Conservation (phyloP, 2,329 filamentous ascomycete genomes). For the Beauveria scarabaeidicola region DNA sequence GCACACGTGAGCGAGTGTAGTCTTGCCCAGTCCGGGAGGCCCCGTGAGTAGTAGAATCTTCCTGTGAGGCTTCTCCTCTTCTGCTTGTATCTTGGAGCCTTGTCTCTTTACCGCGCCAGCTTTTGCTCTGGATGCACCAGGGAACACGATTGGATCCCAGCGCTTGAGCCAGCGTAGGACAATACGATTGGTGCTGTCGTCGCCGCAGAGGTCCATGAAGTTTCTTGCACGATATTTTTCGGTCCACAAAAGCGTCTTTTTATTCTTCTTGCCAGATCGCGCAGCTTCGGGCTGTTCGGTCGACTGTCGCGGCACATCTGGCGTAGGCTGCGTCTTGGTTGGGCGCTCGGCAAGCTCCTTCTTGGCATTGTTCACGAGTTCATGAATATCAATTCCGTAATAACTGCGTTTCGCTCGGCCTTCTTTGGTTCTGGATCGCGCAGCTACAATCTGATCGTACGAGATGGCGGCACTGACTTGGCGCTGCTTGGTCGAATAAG, state of each 20-base stretch:
- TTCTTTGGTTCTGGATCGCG: slow-evolving; percentile 56
- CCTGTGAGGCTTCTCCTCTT: slow-evolving; percentile 68
- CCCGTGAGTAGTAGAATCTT: slow-evolving; percentile 89
- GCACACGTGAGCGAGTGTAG: slow-evolving; percentile 91
- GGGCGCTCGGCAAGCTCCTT: slow-evolving; percentile 41
- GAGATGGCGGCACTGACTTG: slow-evolving; percentile 37
- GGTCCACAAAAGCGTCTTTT: slow-evolving; percentile 69
- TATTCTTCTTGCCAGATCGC: slow-evolving; percentile 29
- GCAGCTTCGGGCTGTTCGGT: slow-evolving; percentile 27
- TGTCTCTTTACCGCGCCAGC: slow-evolving; percentile 34
- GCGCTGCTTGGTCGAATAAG: slow-evolving; percentile 47
- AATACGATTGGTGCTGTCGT: slow-evolving; percentile 84
- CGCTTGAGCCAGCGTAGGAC: slow-evolving; percentile 89
- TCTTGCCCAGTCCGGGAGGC: slow-evolving; percentile 90
- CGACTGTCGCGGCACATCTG: slow-evolving; percentile 32
- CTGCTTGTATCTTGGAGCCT: slow-evolving; percentile 33
- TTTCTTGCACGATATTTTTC: slow-evolving; percentile 92
- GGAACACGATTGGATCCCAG: slow-evolving; percentile 92
- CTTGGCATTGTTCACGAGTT: slow-evolving; percentile 63
- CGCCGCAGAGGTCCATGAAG: slow-evolving; percentile 89
- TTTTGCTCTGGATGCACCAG: slow-evolving; percentile 57
- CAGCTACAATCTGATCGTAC: slow-evolving; percentile 60
- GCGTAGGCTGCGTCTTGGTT: slow-evolving; percentile 13
- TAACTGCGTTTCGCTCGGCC: slow-evolving; percentile 67
- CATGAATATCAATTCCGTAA: slow-evolving; percentile 89